Evolutionary conservation across 2,329 filamentous ascomycete genomes (phyloP).

Genomic region (Fonsecaea erecta): DNA sequence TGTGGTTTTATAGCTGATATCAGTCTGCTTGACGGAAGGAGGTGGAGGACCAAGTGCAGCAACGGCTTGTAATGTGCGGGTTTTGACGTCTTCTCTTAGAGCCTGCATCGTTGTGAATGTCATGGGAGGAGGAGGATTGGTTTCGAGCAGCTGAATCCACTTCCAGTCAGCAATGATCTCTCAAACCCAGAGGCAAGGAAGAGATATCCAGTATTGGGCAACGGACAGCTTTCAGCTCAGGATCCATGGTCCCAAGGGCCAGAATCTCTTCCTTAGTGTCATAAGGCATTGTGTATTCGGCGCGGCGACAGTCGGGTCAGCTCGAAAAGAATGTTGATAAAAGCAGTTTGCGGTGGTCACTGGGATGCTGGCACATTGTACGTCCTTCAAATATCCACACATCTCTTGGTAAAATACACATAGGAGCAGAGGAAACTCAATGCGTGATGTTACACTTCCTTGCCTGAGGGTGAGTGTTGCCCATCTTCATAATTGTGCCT

Average conservation of each 20-base stretch:
- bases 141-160: neutral
- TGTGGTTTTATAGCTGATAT: slow-evolving; percentile 27
- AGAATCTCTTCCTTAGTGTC: neutral
- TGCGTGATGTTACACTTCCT: neutral
- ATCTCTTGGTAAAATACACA: neutral
- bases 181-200: neutral
- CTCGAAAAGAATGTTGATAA: neutral
- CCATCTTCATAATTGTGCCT: neutral
- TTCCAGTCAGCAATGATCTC: neutral
- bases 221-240: neutral
- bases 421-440: too few species aligned
- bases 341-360: neutral
- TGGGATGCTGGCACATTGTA: neutral
- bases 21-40: slow-evolving; percentile 23
- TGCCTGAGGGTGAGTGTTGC: slow-evolving; percentile 1
- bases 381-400: neutral
- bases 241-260: neutral
- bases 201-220: neutral
- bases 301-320: neutral
- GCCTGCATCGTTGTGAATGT: neutral
- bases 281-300: neutral
- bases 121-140: neutral
- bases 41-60: slow-evolving; percentile 19
- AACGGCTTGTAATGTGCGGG: neutral
- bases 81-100: neutral